Evolutionary conservation across 805 yeast species (phyloP), one percentile per base, ranked within the genome.

Genomic region (Barnettozyma sp.): DNA sequence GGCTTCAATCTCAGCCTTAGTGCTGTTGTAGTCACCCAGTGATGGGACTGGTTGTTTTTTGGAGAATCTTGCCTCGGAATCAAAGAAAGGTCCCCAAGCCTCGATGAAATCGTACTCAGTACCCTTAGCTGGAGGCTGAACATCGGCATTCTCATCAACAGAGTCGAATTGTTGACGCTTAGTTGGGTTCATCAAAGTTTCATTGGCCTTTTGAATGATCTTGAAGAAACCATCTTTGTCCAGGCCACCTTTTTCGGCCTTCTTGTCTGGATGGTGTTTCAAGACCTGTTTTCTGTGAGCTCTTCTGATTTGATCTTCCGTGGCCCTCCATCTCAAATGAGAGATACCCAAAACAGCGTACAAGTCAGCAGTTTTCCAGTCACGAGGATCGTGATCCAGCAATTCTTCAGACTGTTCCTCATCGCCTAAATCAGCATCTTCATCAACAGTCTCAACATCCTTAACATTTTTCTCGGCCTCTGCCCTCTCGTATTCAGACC

Each of bases 251-350:
- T 77, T 61, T 35, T 90, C 95, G 54, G 95, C 87, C 70, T 85
- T 88, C 74, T 92, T 92, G 66, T 92, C 98, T 48, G 98, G 98
- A 63, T 92, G 98, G 63, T 90, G 96, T 69, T 81, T 85, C 65
- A 92, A 73, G 20, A 92, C 97, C 66, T 86, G 94, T 62, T 81
- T 82, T 73, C 98, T 82, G 73, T 90, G 97, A 39, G 97, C 97
- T 62, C 87, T 81, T 66, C 94, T 82, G 57, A 92, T 78, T 65
- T 88, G 97, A 53, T 81, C 94, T 52, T 81, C 88, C 38, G 85
- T 86, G 47, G 98, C 97, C 49, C 65, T 78, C 79, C 74, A 81
- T 71, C 98, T 80, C 63, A 84, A 76, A 59, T 86, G 84, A 44
- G 94, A 79, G 54, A 92, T 70, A 46, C 98, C 97, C 65, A 92